phyloP scores from a whole-genome alignment of 2,329 filamentous ascomycete species.

The Alternaria infectoria region DNA sequence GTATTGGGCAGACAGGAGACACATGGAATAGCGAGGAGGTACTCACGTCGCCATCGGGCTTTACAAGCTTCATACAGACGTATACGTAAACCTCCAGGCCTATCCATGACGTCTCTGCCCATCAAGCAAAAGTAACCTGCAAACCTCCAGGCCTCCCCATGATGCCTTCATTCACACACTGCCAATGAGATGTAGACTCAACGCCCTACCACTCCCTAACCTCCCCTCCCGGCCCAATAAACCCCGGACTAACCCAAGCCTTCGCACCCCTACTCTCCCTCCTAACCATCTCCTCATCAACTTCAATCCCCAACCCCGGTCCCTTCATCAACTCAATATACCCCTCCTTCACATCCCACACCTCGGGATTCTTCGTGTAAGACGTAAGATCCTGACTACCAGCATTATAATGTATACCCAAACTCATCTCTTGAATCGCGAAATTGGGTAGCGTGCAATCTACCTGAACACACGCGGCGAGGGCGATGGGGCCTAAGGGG shows the following conservation, averaged over 20 bases:
- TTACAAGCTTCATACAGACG: not conserved
- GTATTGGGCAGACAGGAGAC: not conserved
- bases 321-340: constrained; percentile 67
- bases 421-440: constrained; percentile 77
- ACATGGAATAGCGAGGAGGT: not conserved
- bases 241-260: constrained; percentile 71
- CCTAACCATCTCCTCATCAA: constrained; percentile 71
- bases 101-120: not conserved
- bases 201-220: constrained; percentile 68
- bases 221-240: constrained; percentile 70
- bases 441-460: constrained; percentile 66
- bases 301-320: constrained; percentile 71
- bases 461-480: constrained; percentile 74
- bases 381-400: constrained; percentile 56
- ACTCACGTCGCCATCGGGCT: not conserved
- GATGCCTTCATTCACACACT: not conserved
- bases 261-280: constrained; percentile 64
- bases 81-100: not conserved
- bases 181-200: not conserved
- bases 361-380: constrained; percentile 68
- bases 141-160: not conserved
- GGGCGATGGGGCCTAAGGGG: constrained; percentile 73
- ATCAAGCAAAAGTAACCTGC: not conserved
- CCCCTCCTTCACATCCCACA: constrained; percentile 71
- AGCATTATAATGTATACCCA: constrained; percentile 79